phyloP scores from a whole-genome alignment of 2,329 filamentous ascomycete genomes.

The Exophiala viscosa region DNA sequence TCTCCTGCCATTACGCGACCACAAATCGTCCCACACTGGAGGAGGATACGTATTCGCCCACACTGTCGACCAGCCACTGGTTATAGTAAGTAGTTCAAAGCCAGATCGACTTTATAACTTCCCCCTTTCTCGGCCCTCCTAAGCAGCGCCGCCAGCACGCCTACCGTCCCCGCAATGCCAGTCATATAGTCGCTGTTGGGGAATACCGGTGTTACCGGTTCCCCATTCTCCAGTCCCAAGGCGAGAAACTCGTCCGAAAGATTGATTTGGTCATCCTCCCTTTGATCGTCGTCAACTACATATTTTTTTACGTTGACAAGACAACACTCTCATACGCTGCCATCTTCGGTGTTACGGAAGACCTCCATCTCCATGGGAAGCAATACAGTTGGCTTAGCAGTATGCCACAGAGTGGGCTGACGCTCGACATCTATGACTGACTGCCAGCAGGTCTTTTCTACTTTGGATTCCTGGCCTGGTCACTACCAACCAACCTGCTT shows the following conservation, averaged over 20 bases:
- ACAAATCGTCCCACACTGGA: constrained; percentile 47
- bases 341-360: constrained; percentile 54
- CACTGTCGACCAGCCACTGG: constrained; percentile 39
- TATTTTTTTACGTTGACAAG: constrained; percentile 51
- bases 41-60: constrained; percentile 39
- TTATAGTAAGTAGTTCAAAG: constrained; percentile 38
- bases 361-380: constrained; percentile 51
- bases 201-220: too few relatives aligned
- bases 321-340: constrained; percentile 54
- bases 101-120: constrained; percentile 4
- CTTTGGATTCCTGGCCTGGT: too few relatives aligned
- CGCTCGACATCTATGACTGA: constrained; percentile 36
- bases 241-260: too few relatives aligned
- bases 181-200: too few relatives aligned
- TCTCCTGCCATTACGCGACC: constrained; percentile 43
- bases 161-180: constrained; percentile 66
- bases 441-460: too few relatives aligned
- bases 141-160: constrained; percentile 61
- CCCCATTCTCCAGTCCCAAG: too few relatives aligned
- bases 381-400: too few relatives aligned
- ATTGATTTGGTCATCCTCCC: background rate
- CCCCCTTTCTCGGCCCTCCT: constrained; percentile 56
- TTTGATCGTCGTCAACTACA: background rate
- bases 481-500: constrained; percentile 46
- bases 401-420: too few relatives aligned